Base-by-base conservation (phyloP, 768 basidiomycete species). In the Boletus reticuloceps region DNA sequence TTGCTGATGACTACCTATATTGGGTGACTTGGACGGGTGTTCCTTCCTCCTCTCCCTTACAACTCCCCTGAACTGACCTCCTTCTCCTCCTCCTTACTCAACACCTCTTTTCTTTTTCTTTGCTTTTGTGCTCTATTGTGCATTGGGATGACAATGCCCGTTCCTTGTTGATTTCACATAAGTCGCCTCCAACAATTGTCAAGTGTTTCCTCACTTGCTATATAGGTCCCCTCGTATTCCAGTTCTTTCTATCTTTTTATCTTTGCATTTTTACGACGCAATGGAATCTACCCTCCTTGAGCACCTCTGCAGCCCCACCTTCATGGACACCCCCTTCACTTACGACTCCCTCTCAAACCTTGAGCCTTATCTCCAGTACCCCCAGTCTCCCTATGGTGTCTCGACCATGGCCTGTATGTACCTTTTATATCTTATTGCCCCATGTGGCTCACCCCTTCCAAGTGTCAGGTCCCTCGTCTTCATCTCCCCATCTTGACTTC, bases 311-410 rank as follows among this genome's bases (percentile, higher is more conserved):
- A 71, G 76, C 71, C 71, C 77, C 66, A 74, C 74, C 70, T 79
- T 81, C 70, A 77, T 80, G 69, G 79, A 81, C 59, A 61, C 73
- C 50, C 62, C 78, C 53, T 77, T 76, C 67, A 61, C 73, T 54
- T 81, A 79, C 63, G 79, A 81, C 68, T 61, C 75, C 27, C 69
- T 77, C 50, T 69, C 73, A 27, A 73, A 75, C 58, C 74, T 78
- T 49, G 76, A 79, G 57, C 72, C 69, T 56, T 90, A 88, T 69
- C 81, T 89, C 61, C 84, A 86, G 72, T 87, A 86, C 71, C 86
- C 86, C 38, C 80, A 84, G 61, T 79, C 84, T 11, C 75, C 78
- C 43, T 88, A 85, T n/a, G 81, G 81, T 69, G 81, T 86, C 48
- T 72, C 71, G 17, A 58, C 83, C 61, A 82, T 89, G 70, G 78